Percentiles rank a stretch among this genome's conserved stretches.
These are phyloP conservation scores for Avena sativa DNA, from an alignment of 176 grass and related monocot genomes.

Conservation along the genomic window DNA sequence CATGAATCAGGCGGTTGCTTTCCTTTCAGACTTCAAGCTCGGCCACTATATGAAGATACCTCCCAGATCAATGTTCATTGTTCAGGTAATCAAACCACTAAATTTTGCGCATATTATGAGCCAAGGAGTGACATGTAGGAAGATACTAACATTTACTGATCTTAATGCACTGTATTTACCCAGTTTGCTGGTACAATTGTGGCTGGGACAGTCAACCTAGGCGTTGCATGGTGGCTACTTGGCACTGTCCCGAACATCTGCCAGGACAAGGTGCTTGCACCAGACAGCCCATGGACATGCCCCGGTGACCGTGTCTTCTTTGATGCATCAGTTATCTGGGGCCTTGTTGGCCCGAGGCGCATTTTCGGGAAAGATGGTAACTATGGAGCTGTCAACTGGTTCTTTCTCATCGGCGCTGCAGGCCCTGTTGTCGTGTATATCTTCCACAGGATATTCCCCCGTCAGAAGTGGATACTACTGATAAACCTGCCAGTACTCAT, in stretches of 20 bases:
- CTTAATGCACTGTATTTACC: conserved; percentile 5
- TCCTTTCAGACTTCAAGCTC: conserved; percentile 92
- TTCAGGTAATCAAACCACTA: conserved; percentile 61
- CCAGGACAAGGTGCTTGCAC: conserved; percentile 45
- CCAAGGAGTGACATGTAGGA: neutral
- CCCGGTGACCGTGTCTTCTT: conserved; percentile 73
- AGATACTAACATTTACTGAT: conserved; percentile 19
- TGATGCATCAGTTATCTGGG: conserved; percentile 88
- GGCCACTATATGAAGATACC: conserved; percentile 99
- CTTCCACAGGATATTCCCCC: conserved; percentile 65
- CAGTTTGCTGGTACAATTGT: conserved; percentile 73
- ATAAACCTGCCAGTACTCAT: conserved; percentile 90
- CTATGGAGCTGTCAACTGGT: conserved; percentile 72
- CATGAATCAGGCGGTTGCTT: conserved; percentile 79
- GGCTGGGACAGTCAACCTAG: conserved; percentile 70
- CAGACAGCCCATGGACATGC: conserved; percentile 88
- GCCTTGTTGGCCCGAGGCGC: conserved; percentile 56
- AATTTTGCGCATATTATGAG: neutral
- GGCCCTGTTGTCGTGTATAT: conserved; percentile 70
- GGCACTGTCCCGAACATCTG: conserved; percentile 70
- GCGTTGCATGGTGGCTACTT: conserved; percentile 78
- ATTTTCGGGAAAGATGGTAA: conserved; percentile 69
- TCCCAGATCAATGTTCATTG: conserved; percentile 90
- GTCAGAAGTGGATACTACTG: conserved; percentile 63
- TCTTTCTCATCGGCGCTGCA: conserved; percentile 64